Evolutionary conservation across 345 rosid genomes (phyloP).

Genomic region (Hypericum perforatum): DNA sequence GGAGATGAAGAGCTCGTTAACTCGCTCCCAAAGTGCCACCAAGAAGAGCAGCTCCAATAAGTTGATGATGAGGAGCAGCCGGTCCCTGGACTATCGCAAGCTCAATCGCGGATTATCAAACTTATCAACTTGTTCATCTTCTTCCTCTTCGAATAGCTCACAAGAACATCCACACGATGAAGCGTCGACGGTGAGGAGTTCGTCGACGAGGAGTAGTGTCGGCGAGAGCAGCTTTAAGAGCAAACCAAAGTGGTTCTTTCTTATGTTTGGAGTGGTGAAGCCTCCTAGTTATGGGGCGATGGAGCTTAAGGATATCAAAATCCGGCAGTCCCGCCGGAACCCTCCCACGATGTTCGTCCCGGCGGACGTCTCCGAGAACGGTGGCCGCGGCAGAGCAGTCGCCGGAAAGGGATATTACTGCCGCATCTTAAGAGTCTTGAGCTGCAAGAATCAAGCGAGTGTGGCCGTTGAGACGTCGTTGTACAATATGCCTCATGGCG

Average conservation of each 20-base stretch:
- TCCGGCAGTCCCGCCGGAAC: constrained; percentile 52
- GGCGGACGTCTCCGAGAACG: constrained; percentile 15
- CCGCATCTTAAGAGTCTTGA: constrained; percentile 45
- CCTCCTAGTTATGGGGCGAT: constrained; percentile 37
- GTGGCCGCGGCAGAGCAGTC: constrained; percentile 15
- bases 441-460: constrained; percentile 50
- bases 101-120: constrained; percentile 17
- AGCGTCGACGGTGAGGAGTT: constrained; percentile 14
- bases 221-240: constrained; percentile 11
- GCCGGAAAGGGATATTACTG: constrained; percentile 10
- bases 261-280: constrained; percentile 54
- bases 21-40: constrained; percentile 17
- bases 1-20: constrained; percentile 19
- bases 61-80: constrained; percentile 36
- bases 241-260: constrained; percentile 51
- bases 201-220: constrained; percentile 16
- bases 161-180: neutral
- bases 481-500: too few species aligned
- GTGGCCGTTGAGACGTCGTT: constrained; percentile 50
- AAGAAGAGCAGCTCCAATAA: constrained; percentile 7
- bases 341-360: constrained; percentile 31
- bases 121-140: constrained; percentile 4
- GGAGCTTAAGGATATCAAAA: constrained; percentile 56
- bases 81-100: constrained; percentile 46
- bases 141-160: too few species aligned